A percentile compares a stretch with the other conserved stretches of the same genome.
Conservation (phyloP, 2,329 filamentous ascomycete genomes). For the Nemania sp. region DNA sequence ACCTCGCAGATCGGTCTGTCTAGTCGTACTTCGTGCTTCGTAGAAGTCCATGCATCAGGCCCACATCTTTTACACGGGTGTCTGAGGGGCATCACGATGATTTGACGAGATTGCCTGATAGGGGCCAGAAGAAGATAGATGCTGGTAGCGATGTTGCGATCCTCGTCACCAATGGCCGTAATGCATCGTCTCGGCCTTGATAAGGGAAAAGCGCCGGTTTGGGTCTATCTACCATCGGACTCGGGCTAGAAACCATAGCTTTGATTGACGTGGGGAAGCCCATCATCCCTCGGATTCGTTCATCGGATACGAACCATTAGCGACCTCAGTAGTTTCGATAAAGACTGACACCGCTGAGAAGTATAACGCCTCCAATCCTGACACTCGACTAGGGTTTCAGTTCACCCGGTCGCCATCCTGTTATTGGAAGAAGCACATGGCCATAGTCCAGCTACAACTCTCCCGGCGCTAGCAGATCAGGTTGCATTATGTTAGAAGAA, state of each 20-base stretch:
- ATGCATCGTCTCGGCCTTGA: neutral
- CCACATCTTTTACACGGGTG: constrained; percentile 16
- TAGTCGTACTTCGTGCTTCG: too few species aligned
- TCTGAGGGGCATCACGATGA: neutral
- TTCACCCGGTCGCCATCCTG: constrained; percentile 15
- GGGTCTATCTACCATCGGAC: neutral
- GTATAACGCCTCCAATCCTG: neutral
- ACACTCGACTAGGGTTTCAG: constrained; percentile 6
- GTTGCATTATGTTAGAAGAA: constrained; percentile 21
- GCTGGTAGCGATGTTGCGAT: neutral
- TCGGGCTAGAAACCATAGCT: neutral
- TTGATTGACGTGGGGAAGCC: neutral
- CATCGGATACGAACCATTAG: neutral
- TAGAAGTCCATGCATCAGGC: constrained; percentile 4
- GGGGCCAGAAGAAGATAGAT: neutral
- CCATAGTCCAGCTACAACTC: neutral
- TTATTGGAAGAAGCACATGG: constrained; percentile 16
- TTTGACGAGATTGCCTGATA: constrained; percentile 1
- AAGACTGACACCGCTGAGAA: neutral
- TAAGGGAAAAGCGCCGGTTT: constrained; percentile 25
- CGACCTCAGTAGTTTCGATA: neutral
- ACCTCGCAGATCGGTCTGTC: constrained; percentile 20
- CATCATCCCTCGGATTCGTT: neutral
- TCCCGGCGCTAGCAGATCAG: constrained; percentile 4
- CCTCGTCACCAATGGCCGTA: neutral